These are phyloP conservation scores for Kluyveromyces aestuarii DNA, from an alignment of 805 yeast species.

Conservation along the genomic window DNA sequence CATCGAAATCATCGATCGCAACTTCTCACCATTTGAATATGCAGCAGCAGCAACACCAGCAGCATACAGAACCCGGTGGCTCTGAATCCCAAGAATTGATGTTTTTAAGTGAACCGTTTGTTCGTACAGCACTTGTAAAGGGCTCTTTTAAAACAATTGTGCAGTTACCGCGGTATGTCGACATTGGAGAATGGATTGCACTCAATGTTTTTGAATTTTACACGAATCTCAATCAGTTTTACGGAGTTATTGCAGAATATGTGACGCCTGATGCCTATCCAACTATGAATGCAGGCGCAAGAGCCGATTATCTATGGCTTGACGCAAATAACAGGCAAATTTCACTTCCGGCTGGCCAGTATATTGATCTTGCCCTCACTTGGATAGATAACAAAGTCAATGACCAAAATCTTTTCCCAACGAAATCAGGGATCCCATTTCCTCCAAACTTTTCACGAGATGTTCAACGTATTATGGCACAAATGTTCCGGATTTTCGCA, in stretches of 20 bases:
- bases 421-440: constrained; percentile 79
- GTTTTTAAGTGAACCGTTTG: constrained; percentile 86
- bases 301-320: constrained; percentile 84
- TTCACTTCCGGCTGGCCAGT: constrained; percentile 84
- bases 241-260: constrained; percentile 83
- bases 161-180: constrained; percentile 90
- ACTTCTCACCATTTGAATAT: constrained; percentile 8
- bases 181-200: constrained; percentile 92
- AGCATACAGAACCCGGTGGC: constrained; percentile 11
- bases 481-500: constrained; percentile 93
- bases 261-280: constrained; percentile 86
- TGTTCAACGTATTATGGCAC: constrained; percentile 78
- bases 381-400: constrained; percentile 85
- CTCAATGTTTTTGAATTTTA: constrained; percentile 84
- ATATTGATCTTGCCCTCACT: constrained; percentile 82
- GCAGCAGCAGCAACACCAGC: constrained; percentile 20
- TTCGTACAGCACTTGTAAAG: constrained; percentile 87
- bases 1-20: constrained; percentile 19
- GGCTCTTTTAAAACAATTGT: constrained; percentile 96
- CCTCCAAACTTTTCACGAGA: constrained; percentile 79
- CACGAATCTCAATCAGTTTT: constrained; percentile 77
- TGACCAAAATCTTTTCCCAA: constrained; percentile 87
- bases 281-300: constrained; percentile 93
- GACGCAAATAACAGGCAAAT: constrained; percentile 73
- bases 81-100: constrained; percentile 30